Evolutionary conservation across 441 rosid genomes (phyloP).

Genomic region (Pelargonium cotyledonis): DNA sequence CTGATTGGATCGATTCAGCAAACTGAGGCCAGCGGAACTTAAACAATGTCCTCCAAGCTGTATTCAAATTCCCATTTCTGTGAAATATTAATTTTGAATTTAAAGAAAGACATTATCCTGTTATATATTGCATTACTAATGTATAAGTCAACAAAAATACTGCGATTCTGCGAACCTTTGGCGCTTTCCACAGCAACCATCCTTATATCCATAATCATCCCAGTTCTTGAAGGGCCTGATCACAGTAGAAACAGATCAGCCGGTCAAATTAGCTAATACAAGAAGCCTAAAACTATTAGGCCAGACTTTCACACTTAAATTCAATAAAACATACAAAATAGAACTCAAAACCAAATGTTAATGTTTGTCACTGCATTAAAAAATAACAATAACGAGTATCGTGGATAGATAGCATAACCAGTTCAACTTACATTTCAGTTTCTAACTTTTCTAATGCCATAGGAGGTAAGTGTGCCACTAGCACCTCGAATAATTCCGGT

Average conservation of each 20-base stretch:
- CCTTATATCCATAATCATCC: conserved; percentile 34
- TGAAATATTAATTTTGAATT: conserved; percentile 12
- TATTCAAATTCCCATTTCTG: conserved; percentile 44
- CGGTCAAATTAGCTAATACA: too few relatives aligned
- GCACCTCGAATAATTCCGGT: conserved; percentile 40
- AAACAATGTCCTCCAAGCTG: conserved; percentile 55
- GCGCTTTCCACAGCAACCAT: conserved; percentile 39
- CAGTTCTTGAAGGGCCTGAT: conserved; percentile 47
- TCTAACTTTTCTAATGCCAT: conserved; percentile 59
- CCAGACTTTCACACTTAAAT: neutral
- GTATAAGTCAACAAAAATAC: neutral
- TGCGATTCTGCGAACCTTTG: conserved; percentile 45
- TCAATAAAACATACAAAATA: neutral
- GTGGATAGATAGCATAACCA: neutral
- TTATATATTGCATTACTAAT: neutral
- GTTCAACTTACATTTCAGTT: conserved; percentile 44
- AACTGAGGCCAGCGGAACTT: conserved; percentile 59
- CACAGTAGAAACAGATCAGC: conserved; percentile 17
- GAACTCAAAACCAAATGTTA: neutral
- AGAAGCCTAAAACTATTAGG: too few relatives aligned
- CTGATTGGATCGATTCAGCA: conserved; percentile 22
- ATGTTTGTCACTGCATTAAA: too few relatives aligned
- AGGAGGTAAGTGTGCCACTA: conserved; percentile 55
- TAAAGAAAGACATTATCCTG: neutral
- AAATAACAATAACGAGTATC: neutral